phyloP scores from a whole-genome alignment of 2,329 filamentous ascomycete genomes.

The Penicillium sp. region DNA sequence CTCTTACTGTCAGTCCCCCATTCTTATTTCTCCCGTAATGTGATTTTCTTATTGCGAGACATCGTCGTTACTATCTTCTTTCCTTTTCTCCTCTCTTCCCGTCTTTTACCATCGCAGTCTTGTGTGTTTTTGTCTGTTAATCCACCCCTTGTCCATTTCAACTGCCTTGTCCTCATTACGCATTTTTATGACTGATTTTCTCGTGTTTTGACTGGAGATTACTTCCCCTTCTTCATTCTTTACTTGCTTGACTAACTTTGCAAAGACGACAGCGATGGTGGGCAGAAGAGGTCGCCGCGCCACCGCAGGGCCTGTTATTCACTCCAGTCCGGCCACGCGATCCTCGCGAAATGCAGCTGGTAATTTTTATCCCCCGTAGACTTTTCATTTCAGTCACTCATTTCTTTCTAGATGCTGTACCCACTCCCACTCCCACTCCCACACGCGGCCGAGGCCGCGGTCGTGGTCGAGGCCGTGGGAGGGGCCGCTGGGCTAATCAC shows the following conservation, averaged over 20 bases:
- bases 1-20: neutral
- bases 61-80: neutral
- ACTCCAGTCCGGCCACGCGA: slow-evolving; percentile 17
- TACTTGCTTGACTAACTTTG: slow-evolving; percentile 1
- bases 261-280: slow-evolving; percentile 32
- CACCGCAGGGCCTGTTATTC: slow-evolving; percentile 4
- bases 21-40: neutral
- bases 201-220: neutral
- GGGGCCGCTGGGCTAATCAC: slow-evolving; percentile 16
- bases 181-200: slow-evolving; percentile 3
- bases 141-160: neutral
- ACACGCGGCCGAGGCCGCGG: slow-evolving; percentile 17
- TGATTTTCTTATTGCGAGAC: neutral
- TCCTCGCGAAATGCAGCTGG: slow-evolving; percentile 21
- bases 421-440: slow-evolving; percentile 10
- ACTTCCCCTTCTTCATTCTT: neutral
- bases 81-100: neutral
- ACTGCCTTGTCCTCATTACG: slow-evolving; percentile 3
- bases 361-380: slow-evolving; percentile 13
- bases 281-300: slow-evolving; percentile 34
- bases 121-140: neutral
- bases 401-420: slow-evolving; percentile 15
- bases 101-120: neutral
- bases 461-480: neutral
- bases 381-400: neutral